Percentiles rank a stretch among this genome's conserved stretches.
phyloP scores from a whole-genome alignment of 1,284 basidiomycete species.

The Cystobasidium slooffiae region DNA sequence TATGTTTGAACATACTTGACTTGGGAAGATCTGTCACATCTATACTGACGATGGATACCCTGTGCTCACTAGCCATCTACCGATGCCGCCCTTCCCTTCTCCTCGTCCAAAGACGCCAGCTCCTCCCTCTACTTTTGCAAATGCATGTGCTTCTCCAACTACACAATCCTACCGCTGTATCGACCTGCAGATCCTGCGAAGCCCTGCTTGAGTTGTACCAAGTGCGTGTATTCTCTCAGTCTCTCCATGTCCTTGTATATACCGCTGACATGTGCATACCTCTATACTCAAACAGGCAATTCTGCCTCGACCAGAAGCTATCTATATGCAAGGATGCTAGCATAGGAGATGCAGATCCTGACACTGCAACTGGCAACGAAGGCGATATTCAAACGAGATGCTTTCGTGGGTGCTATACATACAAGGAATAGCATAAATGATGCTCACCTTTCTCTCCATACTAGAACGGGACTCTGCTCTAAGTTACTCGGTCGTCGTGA shows the following conservation, averaged over 20 bases:
- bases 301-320: constrained; percentile 91
- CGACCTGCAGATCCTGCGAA: constrained; percentile 80
- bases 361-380: constrained; percentile 92
- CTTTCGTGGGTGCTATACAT: constrained; percentile 72
- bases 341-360: constrained; percentile 81
- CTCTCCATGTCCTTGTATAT: not conserved
- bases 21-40: not conserved
- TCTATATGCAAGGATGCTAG: constrained; percentile 78
- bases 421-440: not conserved
- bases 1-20: not conserved
- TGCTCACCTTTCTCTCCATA: constrained; percentile 31
- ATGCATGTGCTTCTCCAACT: constrained; percentile 87
- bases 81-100: constrained; percentile 18
- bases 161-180: constrained; percentile 80
- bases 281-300: constrained; percentile 65
- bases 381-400: constrained; percentile 93
- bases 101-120: constrained; percentile 2
- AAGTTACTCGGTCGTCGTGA: constrained; percentile 85
- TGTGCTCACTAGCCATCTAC: not conserved
- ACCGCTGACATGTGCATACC: not conserved
- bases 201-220: constrained; percentile 86
- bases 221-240: constrained; percentile 13
- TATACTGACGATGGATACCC: not conserved
- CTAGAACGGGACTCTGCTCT: constrained; percentile 82
- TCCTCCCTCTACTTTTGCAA: constrained; percentile 50